These are phyloP conservation scores for Pseudogymnoascus sp. DNA, from an alignment of 2,329 filamentous ascomycete genomes.

Conservation along the genomic window DNA sequence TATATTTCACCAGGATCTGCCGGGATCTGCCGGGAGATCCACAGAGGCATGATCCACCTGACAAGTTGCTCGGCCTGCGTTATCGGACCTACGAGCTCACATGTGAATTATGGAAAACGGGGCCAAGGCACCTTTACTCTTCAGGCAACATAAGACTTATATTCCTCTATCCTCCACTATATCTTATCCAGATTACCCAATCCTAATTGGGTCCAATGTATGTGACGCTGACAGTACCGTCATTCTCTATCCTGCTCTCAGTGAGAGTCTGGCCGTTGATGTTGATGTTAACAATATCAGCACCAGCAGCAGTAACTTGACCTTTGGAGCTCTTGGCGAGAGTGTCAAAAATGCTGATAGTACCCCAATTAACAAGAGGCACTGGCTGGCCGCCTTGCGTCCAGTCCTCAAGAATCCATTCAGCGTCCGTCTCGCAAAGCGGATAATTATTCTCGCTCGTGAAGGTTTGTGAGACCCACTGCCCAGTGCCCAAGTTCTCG, in stretches of 20 bases:
- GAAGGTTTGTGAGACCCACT: conserved; percentile 35
- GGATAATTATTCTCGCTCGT: conserved; percentile 22
- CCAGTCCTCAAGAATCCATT: conserved; percentile 45
- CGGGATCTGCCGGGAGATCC: neutral
- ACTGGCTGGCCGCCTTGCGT: conserved; percentile 26
- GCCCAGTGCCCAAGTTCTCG: conserved; percentile 37
- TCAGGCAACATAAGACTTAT: neutral
- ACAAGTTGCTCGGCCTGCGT: neutral
- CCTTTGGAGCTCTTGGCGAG: neutral
- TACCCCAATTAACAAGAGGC: neutral
- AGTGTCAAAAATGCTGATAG: neutral
- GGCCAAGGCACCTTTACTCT: neutral
- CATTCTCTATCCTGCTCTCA: neutral
- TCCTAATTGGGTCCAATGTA: neutral
- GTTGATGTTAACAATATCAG: neutral
- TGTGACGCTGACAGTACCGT: neutral
- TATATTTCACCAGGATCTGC: neutral
- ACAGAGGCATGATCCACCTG: neutral
- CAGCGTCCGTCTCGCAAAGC: conserved; percentile 38
- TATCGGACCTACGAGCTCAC: neutral
- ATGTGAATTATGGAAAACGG: neutral
- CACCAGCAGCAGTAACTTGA: neutral
- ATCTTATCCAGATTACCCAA: neutral
- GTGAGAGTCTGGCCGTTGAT: neutral
- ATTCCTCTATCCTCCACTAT: neutral